Percentiles rank a stretch among this genome's conserved stretches.
Conservation (phyloP, 2,329 filamentous ascomycete genomes). For the Pyricularia pennisetigena region DNA sequence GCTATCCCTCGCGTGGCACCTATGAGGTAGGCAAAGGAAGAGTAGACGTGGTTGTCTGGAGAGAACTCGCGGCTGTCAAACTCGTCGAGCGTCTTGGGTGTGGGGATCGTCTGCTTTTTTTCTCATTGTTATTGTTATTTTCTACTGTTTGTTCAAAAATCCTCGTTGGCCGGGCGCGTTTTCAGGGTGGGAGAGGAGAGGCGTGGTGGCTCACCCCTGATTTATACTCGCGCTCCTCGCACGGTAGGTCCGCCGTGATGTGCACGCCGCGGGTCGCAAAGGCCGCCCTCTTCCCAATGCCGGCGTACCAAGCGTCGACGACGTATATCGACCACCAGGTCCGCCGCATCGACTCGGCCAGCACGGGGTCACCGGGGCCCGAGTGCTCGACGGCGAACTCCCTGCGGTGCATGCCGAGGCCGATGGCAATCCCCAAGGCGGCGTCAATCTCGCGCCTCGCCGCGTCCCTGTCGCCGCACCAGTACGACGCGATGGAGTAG, state of each 20-base stretch:
- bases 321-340: constrained; percentile 66
- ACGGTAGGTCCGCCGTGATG: constrained; percentile 50
- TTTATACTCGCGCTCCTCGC: constrained; percentile 49
- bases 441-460: constrained; percentile 23
- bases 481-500: constrained; percentile 25
- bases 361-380: constrained; percentile 31
- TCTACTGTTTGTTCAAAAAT: background rate
- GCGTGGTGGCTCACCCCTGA: constrained; percentile 19
- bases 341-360: constrained; percentile 52
- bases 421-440: constrained; percentile 48
- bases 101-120: constrained; percentile 22
- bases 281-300: constrained; percentile 16
- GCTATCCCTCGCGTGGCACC: constrained; percentile 41
- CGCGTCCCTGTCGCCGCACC: constrained; percentile 13
- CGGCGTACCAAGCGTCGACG: constrained; percentile 40
- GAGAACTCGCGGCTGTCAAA: constrained; percentile 53
- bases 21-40: constrained; percentile 57
- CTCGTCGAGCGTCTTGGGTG: constrained; percentile 41
- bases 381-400: constrained; percentile 35
- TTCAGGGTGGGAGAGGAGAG: background rate
- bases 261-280: constrained; percentile 27
- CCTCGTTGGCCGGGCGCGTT: too few species aligned
- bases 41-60: constrained; percentile 43
- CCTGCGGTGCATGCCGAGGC: constrained; percentile 47
- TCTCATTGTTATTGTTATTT: too few species aligned